Evolutionary conservation across 768 basidiomycete species (phyloP).

Genomic region (Goffeauzyma gilvescens): DNA sequence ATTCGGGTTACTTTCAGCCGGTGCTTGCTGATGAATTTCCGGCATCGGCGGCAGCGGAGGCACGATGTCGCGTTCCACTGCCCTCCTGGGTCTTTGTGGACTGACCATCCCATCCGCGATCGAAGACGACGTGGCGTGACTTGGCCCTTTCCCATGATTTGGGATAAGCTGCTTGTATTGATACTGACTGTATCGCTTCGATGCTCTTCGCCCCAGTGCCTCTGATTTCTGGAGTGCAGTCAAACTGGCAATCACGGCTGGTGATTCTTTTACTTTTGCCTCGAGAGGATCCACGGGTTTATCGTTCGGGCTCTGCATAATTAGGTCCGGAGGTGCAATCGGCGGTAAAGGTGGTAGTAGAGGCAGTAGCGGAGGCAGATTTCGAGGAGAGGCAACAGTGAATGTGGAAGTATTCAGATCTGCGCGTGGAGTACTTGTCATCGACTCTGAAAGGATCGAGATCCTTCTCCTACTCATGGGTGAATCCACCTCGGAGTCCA

Average conservation of each 20-base stretch:
- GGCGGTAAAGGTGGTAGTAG: conserved; percentile 26
- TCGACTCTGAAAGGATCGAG: too few relatives aligned
- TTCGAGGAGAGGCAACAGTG: too few relatives aligned
- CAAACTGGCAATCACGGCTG: conserved; percentile 41
- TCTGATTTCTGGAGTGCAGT: conserved; percentile 76
- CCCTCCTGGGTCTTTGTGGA: conserved; percentile 21
- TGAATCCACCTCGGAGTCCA: conserved; percentile 10
- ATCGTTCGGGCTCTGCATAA: not conserved
- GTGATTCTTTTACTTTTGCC: conserved; percentile 11
- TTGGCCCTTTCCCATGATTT: conserved; percentile 28
- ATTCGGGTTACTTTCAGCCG: too few relatives aligned
- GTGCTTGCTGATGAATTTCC: not conserved
- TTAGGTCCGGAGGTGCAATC: conserved; percentile 14
- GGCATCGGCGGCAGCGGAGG: conserved; percentile 19
- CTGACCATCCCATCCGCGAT: not conserved
- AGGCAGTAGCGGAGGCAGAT: conserved; percentile 1
- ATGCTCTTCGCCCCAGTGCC: conserved; percentile 70
- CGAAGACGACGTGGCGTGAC: conserved; percentile 35
- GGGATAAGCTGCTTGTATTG: conserved; percentile 80
- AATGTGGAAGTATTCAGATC: too few relatives aligned
- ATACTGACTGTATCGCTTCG: conserved; percentile 87
- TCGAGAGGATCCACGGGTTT: too few relatives aligned
- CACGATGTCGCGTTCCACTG: conserved; percentile 20
- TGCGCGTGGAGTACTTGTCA: too few relatives aligned
- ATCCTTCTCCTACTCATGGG: not conserved